Base-by-base conservation (phyloP, 2,329 filamentous ascomycete genomes). In the Biscogniauxia marginata region DNA sequence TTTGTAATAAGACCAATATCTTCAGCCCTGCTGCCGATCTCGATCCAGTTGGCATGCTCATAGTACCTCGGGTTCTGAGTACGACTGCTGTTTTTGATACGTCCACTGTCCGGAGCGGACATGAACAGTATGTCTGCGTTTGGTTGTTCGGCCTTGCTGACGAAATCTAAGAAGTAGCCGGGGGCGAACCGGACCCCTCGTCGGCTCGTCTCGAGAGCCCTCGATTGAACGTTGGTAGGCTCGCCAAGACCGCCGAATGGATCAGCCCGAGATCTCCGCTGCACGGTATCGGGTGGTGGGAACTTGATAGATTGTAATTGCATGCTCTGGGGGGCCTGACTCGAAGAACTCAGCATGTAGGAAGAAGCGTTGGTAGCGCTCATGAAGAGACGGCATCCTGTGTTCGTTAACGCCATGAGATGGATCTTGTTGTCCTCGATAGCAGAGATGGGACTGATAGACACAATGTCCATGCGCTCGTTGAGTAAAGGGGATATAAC, bases 261-360 rank as follows among this genome's bases (percentile, higher is more conserved):
- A 53, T 67, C 64, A 8, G 53, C 24, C 48, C 63, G 55, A 49
- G 57, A 20, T 59, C 60, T 60, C 60, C 59, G 59, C 69, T 73
- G 54, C 62, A 22, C 34, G 59, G 63, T 73, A 56, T 73, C 76
- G 43, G 77, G 73, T 0, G 95, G 95, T 1, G 96, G 95, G 57
- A 96, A 96, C 70, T 95, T 96, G 73, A 99, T 91, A 68, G 96
- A 95, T 65, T 96, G 89, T n/a, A 97, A 86, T 73, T 97, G 93
- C 91, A 99, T 97, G 74, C 91, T 97, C 65, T 90, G 93, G 0
- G 95, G 93, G 0, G 90, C 86, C 56, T 80, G 72, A 56, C 81
- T 87, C 7, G 84, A 81, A 19, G 83, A 79, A 13, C 81, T 82
- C 24, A 84, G 79, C 71, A 80, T 83, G 75, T 88, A 87, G 0